Evolutionary conservation across 768 basidiomycete genomes (phyloP).

Genomic region (Russula olivacea): DNA sequence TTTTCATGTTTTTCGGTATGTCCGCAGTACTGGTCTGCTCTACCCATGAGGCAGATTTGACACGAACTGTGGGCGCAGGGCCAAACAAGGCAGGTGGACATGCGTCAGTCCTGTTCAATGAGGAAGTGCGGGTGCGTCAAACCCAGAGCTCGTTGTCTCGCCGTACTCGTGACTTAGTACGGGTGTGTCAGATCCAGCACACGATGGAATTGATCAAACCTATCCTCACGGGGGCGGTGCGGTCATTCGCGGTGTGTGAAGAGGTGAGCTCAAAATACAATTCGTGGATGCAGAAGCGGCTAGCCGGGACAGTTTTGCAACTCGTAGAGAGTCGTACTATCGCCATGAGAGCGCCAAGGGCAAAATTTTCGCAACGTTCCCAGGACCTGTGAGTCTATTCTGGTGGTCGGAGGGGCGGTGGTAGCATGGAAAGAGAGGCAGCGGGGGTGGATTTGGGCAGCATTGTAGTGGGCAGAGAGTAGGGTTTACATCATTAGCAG

Average conservation of each 20-base stretch:
- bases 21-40: too few species aligned
- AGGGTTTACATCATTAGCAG: too few species aligned
- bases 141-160: background rate
- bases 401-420: slow-evolving; percentile 46
- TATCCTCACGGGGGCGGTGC: slow-evolving; percentile 42
- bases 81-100: slow-evolving; percentile 57
- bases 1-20: slow-evolving; percentile 16
- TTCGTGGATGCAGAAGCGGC: slow-evolving; percentile 43
- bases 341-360: slow-evolving; percentile 34
- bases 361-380: slow-evolving; percentile 47
- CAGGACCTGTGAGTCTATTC: slow-evolving; percentile 45
- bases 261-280: slow-evolving; percentile 48
- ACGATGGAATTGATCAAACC: slow-evolving; percentile 48
- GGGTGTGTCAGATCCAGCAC: slow-evolving; percentile 40
- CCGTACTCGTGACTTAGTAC: background rate
- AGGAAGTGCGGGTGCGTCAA: slow-evolving; percentile 46
- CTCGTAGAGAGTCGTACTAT: slow-evolving; percentile 57
- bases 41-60: background rate
- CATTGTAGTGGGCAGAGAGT: too few species aligned
- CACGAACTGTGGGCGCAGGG: slow-evolving; percentile 7
- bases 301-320: slow-evolving; percentile 45
- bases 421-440: slow-evolving; percentile 27
- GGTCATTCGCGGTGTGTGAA: slow-evolving; percentile 45
- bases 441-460: background rate
- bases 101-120: slow-evolving; percentile 49